These are phyloP conservation scores for Phragmites australis DNA, from an alignment of 176 grass and related monocot genomes.

Conservation along the genomic window DNA sequence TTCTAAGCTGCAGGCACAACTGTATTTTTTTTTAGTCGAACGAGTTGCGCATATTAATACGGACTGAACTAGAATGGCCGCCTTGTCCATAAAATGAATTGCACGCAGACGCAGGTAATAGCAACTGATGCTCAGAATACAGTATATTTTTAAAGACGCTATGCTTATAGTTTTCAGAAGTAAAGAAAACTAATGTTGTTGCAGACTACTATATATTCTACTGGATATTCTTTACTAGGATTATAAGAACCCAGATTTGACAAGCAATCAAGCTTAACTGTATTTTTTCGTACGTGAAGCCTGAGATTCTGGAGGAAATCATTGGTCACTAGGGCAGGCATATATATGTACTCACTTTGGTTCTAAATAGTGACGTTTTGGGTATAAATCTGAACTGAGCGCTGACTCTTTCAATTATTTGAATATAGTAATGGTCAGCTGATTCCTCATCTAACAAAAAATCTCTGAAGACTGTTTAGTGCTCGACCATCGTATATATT, in stretches of 20 bases:
- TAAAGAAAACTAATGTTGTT: too few species aligned
- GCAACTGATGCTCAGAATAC: too few species aligned
- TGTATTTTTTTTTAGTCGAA: not conserved
- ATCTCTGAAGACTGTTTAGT: not conserved
- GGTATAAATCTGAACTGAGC: too few species aligned
- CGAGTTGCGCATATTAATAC: not conserved
- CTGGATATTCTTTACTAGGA: not conserved
- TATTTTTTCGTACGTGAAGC: not conserved
- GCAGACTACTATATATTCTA: too few species aligned
- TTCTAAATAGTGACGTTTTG: too few species aligned
- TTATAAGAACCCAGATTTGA: not conserved
- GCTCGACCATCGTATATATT: not conserved
- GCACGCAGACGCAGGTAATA: not conserved
- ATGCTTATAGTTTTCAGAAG: not conserved
- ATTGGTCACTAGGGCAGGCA: too few species aligned
- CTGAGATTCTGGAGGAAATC: too few species aligned
- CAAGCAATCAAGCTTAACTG: not conserved
- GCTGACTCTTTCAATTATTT: too few species aligned
- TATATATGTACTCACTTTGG: too few species aligned
- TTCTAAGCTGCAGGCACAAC: not conserved
- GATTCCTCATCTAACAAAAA: not conserved
- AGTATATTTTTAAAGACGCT: too few species aligned
- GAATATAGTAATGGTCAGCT: too few species aligned
- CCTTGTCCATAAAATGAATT: not conserved
- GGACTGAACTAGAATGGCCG: not conserved